Base-by-base conservation (phyloP, 1,284 basidiomycete genomes). In the Baeospora myosura region DNA sequence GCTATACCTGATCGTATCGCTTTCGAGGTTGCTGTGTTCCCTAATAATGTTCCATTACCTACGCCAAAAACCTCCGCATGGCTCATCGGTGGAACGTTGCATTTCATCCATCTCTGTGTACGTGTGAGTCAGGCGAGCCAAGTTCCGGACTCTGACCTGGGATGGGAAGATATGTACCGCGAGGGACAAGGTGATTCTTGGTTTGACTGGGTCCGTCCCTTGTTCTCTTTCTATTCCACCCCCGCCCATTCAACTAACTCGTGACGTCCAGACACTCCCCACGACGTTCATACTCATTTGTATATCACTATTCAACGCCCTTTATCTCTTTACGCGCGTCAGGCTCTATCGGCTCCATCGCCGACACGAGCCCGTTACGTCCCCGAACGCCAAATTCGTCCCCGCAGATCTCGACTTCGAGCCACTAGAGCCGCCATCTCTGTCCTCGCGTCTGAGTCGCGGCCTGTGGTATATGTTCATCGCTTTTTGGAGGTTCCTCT, bases 81-180 rank as follows among this genome's bases (percentile, higher is more conserved):
- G 52, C 66, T 82, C n/a, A 53, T 84, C 25, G 87, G 81, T 20
- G 74, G 73, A 8, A 45, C 61, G 23, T 64, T 84, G 59, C 85
- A 89, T 52, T 63, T 79, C 32, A 42, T 82, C 4, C 80, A 88
- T 55, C 69, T 87, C 39, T 74, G 68, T 52, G 65, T 82, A 25
- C 71, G 84, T 46, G 62, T 84, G 25, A 69, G 71, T 44, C 74
- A 80, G 48, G 62, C 76, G 40, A 69, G 74, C 20, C 61, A 65
- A 20, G 64, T 77, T 1, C 71, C 71, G 2, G 79, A 83, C 45
- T 75, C 80, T 5, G 81, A 87, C 47, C 52, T 78, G 18, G 79
- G 77, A 4, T 88, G 84, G 83, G 83, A 87, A 51, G 78, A 84
- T 54, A 76, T 86, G 65, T 78, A 81, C 47, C 71, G 68, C 48